Evolutionary conservation across 305 asterid species (phyloP).

Genomic region (Fraxinus albicans): DNA sequence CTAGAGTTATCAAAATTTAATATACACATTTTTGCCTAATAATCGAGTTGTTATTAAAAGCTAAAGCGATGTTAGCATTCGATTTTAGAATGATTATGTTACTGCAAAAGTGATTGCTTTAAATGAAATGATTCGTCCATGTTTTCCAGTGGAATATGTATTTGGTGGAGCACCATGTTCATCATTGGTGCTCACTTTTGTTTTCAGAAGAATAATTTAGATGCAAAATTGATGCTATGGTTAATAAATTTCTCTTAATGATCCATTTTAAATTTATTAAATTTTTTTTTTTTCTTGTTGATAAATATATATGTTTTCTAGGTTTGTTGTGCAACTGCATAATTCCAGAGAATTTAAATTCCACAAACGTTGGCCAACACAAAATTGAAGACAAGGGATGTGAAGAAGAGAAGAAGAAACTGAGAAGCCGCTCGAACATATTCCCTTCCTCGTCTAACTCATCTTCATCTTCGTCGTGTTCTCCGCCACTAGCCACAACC

Average conservation of each 20-base stretch:
- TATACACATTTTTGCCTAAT: background rate
- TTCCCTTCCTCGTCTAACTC: background rate
- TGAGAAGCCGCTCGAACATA: background rate
- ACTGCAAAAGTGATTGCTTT: background rate
- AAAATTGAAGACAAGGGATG: conserved; percentile 35
- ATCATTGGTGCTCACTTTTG: background rate
- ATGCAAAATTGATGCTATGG: background rate
- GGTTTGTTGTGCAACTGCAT: conserved; percentile 61
- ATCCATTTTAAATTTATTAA: background rate
- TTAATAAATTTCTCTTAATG: background rate
- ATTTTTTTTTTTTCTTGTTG: background rate
- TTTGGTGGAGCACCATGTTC: conserved; percentile 4
- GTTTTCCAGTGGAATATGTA: background rate
- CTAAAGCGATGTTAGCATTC: background rate
- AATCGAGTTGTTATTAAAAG: background rate
- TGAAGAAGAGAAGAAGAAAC: conserved; percentile 24
- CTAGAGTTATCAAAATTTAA: background rate
- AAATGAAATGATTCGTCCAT: background rate
- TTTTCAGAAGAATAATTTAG: background rate
- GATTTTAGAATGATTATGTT: background rate
- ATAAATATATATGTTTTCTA: conserved; percentile 3
- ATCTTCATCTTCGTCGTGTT: background rate
- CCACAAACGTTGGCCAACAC: conserved; percentile 42
- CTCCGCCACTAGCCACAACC: background rate
- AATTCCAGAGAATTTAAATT: conserved; percentile 40